These are phyloP conservation scores for Arthrobotrys conoides DNA, from an alignment of 2,329 filamentous ascomycete species.

Conservation along the genomic window DNA sequence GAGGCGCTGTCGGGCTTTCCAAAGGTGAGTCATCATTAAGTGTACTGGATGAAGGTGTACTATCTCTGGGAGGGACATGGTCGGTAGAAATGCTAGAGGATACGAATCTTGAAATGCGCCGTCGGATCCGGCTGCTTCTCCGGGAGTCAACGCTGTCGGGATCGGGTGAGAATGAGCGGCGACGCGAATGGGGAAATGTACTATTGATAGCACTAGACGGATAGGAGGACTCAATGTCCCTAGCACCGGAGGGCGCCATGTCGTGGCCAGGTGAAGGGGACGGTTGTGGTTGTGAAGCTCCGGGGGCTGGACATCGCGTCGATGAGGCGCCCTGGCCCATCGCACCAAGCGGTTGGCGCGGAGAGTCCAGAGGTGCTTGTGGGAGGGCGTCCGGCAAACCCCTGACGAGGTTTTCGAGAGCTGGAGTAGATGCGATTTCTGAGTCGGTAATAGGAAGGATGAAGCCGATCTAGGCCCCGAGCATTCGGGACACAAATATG, in stretches of 20 bases:
- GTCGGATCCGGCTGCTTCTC: constrained; percentile 52
- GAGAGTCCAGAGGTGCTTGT: constrained; percentile 52
- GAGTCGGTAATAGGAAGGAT: neutral
- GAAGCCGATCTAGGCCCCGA: constrained; percentile 2
- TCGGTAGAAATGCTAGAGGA: constrained; percentile 39
- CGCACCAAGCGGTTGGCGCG: constrained; percentile 56
- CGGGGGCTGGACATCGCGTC: constrained; percentile 54
- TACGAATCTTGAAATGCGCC: constrained; percentile 57
- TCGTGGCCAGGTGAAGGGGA: constrained; percentile 15
- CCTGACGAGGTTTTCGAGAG: constrained; percentile 6
- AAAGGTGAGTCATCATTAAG: neutral
- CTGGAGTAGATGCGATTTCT: neutral
- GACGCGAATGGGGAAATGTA: constrained; percentile 23
- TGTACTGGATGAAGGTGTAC: neutral
- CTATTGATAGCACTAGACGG: neutral
- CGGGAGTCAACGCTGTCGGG: constrained; percentile 54
- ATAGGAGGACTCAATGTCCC: constrained; percentile 11
- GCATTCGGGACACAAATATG: neutral
- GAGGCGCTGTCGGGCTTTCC: constrained; percentile 1
- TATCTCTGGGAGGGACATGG: constrained; percentile 13
- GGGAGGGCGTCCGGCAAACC: constrained; percentile 15
- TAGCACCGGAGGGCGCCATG: constrained; percentile 30
- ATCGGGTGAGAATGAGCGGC: constrained; percentile 57
- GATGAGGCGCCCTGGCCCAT: constrained; percentile 61
- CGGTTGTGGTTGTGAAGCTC: constrained; percentile 38